Evolutionary conservation across 305 asterid species (phyloP).

Genomic region (Fraxinus xanthoxyloides): DNA sequence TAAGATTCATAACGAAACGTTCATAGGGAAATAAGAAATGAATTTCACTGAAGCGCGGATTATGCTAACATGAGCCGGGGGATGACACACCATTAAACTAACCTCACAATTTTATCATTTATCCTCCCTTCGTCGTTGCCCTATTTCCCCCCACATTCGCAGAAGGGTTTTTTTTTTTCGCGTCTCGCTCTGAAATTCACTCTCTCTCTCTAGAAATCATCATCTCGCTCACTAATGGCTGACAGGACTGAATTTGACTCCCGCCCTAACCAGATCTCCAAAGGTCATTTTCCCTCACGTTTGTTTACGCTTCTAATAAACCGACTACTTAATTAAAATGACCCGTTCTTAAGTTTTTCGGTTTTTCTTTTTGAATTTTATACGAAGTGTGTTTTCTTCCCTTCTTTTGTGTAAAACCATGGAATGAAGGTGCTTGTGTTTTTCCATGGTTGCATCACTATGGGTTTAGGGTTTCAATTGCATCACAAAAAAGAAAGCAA

Average conservation of each 20-base stretch:
- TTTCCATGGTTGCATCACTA: slow-evolving; percentile 10
- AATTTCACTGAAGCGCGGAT: background rate
- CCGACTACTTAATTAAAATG: background rate
- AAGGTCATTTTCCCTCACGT: slow-evolving; percentile 35
- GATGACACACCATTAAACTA: background rate
- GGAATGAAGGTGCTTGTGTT: slow-evolving; percentile 15
- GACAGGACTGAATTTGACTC: slow-evolving; percentile 47
- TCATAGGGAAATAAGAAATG: background rate
- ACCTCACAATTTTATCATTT: background rate
- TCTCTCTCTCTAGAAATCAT: slow-evolving; percentile 11
- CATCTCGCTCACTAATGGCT: slow-evolving; percentile 47
- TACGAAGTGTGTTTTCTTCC: background rate
- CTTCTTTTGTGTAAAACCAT: slow-evolving; percentile 19
- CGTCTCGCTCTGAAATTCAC: background rate
- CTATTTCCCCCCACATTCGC: background rate
- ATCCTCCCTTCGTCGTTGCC: background rate
- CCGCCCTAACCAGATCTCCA: slow-evolving; percentile 49
- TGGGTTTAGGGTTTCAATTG: slow-evolving; percentile 25
- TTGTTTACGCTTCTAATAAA: background rate
- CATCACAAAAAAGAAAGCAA: background rate
- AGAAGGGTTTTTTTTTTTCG: slow-evolving; percentile 32
- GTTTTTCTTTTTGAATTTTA: background rate
- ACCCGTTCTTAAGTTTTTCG: background rate
- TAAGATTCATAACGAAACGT: too few relatives aligned
- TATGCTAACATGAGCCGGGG: background rate